A percentile compares a stretch with the other conserved stretches of the same genome.
These are phyloP conservation scores for Erodium moschatum DNA, from an alignment of 441 rosid species.

Conservation along the genomic window DNA sequence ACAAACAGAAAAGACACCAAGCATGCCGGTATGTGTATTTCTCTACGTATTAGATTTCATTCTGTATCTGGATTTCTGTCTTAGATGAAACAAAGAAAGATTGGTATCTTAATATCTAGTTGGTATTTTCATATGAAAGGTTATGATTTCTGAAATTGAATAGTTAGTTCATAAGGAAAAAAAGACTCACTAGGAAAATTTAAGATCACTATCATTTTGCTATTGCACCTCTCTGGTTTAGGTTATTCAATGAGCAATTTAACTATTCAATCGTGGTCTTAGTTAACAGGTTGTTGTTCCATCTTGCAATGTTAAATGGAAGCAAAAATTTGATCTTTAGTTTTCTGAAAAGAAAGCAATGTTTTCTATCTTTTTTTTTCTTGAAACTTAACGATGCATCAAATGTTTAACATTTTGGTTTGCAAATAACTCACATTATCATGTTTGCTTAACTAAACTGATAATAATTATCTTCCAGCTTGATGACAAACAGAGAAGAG, in stretches of 20 bases:
- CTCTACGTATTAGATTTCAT: background rate
- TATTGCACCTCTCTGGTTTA: slow-evolving; percentile 1
- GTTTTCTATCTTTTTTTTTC: background rate
- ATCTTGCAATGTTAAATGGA: background rate
- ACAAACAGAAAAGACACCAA: background rate
- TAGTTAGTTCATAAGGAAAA: too few relatives aligned
- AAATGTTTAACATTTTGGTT: background rate
- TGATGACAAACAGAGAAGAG: background rate
- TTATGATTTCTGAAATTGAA: too few relatives aligned
- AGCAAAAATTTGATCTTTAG: background rate
- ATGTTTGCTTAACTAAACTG: background rate
- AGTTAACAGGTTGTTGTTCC: background rate
- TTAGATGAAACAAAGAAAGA: background rate
- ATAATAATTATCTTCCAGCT: background rate
- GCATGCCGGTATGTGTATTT: background rate
- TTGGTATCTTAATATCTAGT: too few relatives aligned
- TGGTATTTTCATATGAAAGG: too few relatives aligned
- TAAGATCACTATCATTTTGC: background rate
- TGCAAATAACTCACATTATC: background rate
- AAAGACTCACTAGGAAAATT: background rate
- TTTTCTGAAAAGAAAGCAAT: background rate
- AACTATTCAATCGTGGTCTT: background rate
- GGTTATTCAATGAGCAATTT: background rate
- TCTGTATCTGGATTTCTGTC: background rate
- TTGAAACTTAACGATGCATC: background rate